A percentile compares a stretch with the other conserved stretches of the same genome.
Evolutionary conservation across 2,329 filamentous ascomycete genomes (phyloP).

Genomic region (Fusarium chaquense): DNA sequence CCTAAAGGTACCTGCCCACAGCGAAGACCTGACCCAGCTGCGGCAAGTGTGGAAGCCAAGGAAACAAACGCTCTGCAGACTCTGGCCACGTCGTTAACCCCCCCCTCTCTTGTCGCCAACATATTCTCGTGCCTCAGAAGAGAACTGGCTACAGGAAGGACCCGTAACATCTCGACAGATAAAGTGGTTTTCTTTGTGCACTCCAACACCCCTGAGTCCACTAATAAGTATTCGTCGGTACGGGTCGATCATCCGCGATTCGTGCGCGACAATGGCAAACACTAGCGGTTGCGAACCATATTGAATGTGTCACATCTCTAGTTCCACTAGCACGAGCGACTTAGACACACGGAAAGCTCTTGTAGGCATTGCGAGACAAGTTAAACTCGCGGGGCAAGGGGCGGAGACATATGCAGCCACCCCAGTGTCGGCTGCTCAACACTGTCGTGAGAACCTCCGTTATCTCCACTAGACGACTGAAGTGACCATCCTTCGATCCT

Average conservation of each 20-base stretch:
- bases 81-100: background rate
- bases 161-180: background rate
- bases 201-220: background rate
- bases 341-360: background rate
- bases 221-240: background rate
- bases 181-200: background rate
- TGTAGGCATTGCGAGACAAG: background rate
- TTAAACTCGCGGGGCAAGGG: background rate
- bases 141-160: no score
- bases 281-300: background rate
- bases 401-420: background rate
- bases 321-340: background rate
- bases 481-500: slow-evolving; percentile 2
- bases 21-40: background rate
- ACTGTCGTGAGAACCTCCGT: background rate
- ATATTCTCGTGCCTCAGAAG: no score
- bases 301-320: background rate
- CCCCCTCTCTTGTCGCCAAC: background rate
- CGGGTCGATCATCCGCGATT: background rate
- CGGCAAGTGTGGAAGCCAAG: background rate
- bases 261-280: background rate
- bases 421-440: background rate
- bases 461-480: background rate
- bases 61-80: background rate
- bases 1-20: background rate